Evolutionary conservation across 768 basidiomycete species (phyloP).

Genomic region (Galerina marginata): DNA sequence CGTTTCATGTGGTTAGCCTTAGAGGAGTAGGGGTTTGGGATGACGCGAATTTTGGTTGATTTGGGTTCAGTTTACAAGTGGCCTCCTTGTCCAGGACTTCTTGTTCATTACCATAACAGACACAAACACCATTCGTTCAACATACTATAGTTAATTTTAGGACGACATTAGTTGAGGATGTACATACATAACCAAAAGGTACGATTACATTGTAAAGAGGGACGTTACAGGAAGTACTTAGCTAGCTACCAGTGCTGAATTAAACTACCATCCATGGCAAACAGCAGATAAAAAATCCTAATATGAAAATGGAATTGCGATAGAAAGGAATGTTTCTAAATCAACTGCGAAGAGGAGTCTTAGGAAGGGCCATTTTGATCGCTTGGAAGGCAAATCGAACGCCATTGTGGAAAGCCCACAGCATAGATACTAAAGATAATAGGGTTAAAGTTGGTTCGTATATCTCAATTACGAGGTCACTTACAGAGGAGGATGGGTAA

Average conservation of each 20-base stretch:
- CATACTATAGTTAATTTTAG: no score
- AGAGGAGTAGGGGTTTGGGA: background rate
- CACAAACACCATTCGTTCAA: background rate
- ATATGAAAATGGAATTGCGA: conserved; percentile 9
- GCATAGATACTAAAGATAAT: conserved; percentile 52
- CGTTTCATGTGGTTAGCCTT: conserved; percentile 59
- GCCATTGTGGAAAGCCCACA: conserved; percentile 65
- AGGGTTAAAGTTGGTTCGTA: conserved; percentile 1
- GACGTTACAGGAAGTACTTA: conserved; percentile 1
- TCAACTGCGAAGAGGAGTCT: conserved; percentile 43
- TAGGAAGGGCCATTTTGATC: conserved; percentile 54
- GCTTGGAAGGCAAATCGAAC: conserved; percentile 56
- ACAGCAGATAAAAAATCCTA: conserved; percentile 12
- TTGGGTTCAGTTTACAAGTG: background rate
- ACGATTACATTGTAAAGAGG: conserved; percentile 8
- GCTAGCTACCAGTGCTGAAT: background rate
- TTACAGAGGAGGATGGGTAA: conserved; percentile 80
- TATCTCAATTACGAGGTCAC: conserved; percentile 33
- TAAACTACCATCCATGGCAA: conserved; percentile 1
- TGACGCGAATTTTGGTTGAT: background rate
- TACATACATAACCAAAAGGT: background rate
- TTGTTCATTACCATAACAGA: conserved; percentile 2
- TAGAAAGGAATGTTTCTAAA: conserved; percentile 25
- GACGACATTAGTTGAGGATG: no score
- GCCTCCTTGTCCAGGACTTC: background rate